Evolutionary conservation across 2,329 filamentous ascomycete species (phyloP).

Genomic region (Cercospora janseana): DNA sequence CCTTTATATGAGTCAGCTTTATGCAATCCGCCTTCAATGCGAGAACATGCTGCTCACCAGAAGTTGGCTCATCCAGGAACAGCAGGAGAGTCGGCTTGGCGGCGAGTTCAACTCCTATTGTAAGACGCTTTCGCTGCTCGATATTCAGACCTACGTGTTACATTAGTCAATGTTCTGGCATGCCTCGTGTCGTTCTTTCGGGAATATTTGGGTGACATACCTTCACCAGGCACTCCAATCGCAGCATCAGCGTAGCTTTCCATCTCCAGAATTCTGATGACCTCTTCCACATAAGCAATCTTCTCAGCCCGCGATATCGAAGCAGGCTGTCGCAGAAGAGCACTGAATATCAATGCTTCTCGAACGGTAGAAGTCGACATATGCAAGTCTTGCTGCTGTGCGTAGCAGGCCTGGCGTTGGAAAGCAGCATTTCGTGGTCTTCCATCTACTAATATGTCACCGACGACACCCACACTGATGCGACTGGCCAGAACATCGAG

Average conservation of each 20-base stretch:
- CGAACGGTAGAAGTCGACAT: slow-evolving; percentile 56
- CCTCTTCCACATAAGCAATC: slow-evolving; percentile 60
- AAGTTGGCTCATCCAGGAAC: slow-evolving; percentile 60
- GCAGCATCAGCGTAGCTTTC: slow-evolving; percentile 61
- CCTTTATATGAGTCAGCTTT: slow-evolving; percentile 30
- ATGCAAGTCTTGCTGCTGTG: slow-evolving; percentile 65
- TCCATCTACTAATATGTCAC: slow-evolving; percentile 65
- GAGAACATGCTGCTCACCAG: slow-evolving; percentile 35
- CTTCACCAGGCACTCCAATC: slow-evolving; percentile 61
- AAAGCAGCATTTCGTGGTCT: slow-evolving; percentile 56
- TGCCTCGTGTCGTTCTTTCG: neutral
- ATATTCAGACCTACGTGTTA: slow-evolving; percentile 50
- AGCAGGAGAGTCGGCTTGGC: slow-evolving; percentile 57
- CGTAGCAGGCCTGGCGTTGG: slow-evolving; percentile 65
- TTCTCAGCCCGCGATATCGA: slow-evolving; percentile 57
- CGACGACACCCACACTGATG: slow-evolving; percentile 61
- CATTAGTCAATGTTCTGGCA: neutral
- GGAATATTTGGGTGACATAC: neutral
- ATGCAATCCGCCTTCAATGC: neutral
- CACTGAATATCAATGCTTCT: slow-evolving; percentile 56
- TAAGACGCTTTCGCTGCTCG: slow-evolving; percentile 61
- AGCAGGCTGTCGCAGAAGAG: slow-evolving; percentile 57
- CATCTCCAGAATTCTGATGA: slow-evolving; percentile 67
- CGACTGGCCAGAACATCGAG: slow-evolving; percentile 57
- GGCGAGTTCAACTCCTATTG: slow-evolving; percentile 51